Base-by-base conservation (phyloP, 2,329 filamentous ascomycete species). In the Leptographium lundbergii region DNA sequence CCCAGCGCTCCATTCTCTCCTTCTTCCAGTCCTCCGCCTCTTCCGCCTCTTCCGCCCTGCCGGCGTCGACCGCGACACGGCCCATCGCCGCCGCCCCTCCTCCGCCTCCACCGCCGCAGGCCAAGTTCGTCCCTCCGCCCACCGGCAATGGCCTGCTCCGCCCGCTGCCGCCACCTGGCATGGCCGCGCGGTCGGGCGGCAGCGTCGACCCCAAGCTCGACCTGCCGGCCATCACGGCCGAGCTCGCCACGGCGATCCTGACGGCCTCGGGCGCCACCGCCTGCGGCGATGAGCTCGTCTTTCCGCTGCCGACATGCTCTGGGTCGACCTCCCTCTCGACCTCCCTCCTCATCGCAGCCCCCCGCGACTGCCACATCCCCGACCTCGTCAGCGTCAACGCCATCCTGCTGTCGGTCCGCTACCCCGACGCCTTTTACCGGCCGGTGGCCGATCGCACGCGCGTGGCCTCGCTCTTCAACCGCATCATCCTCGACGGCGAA, bases 381-480 rank as follows among this genome's bases (percentile, higher is more conserved):
- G 75, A 81, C 52, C 75, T 87, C 6, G 81, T 81, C 47, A 80
- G 83, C 65, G 84, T 87, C 69, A 86, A 85, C 70, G 73, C 80
- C 52, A 77, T 87, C 56, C 77, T 87, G 57, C 80, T 87, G 1
- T 81, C 80, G 56, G 80, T 87, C 60, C 73, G 74, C 68, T 87
- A 87, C 68, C 77, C 81, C 3, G 83, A 86, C 67, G 74, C 75
- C 54, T 87, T 87, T 72, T 87, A 86, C 75, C 70, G 74, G 57
- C 74, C 73, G 45, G 76, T 81, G 58, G 71, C 79, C 60, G 74
- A 81, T 62, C 75, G 78, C 13, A 66, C 74, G 22, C 70, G 72
- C 25, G 77, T 76, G 17, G 75, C 74, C 45, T 59, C 59, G 54
- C 78, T 76, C 65, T 81, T 81, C 73, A 84, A 80, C 60, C 82